Conservation (phyloP, 2,329 filamentous ascomycete genomes). For the Cladophialophora carrionii region DNA sequence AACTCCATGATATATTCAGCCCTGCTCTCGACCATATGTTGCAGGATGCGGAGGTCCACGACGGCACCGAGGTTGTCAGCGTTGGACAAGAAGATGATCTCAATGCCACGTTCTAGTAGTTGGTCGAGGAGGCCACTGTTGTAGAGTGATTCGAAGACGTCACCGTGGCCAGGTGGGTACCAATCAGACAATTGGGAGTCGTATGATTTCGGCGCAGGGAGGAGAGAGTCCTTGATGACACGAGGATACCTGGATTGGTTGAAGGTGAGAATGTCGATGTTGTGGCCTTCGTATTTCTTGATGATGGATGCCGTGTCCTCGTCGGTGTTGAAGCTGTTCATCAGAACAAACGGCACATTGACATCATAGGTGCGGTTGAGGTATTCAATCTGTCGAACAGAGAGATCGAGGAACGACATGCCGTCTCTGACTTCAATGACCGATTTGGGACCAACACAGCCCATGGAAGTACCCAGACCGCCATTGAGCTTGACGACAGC, state of each 20-base stretch:
- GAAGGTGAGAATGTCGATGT: slow-evolving; percentile 99
- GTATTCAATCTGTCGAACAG: slow-evolving; percentile 97
- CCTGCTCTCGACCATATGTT: slow-evolving; percentile 98
- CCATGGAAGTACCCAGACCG: slow-evolving; percentile 99
- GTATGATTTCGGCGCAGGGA: slow-evolving; percentile 88
- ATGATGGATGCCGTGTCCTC: slow-evolving; percentile 98
- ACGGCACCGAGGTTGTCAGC: slow-evolving; percentile 98
- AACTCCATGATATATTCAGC: slow-evolving; percentile 99
- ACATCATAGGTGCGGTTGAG: slow-evolving; percentile 97
- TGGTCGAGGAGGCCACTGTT: slow-evolving; percentile 98
- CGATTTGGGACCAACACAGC: slow-evolving; percentile 97
- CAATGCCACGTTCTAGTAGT: slow-evolving; percentile 90
- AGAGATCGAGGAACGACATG: slow-evolving; percentile 99
- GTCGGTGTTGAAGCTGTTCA: slow-evolving; percentile 99
- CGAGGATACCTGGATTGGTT: slow-evolving; percentile 99
- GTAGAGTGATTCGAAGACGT: slow-evolving; percentile 99
- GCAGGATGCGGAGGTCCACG: slow-evolving; percentile 94
- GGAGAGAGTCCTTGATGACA: slow-evolving; percentile 96
- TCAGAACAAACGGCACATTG: slow-evolving; percentile 97
- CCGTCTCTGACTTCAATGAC: slow-evolving; percentile 99
- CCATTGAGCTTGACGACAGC: slow-evolving; percentile 99
- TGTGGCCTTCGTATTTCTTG: slow-evolving; percentile 99
- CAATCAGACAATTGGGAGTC: slow-evolving; percentile 90
- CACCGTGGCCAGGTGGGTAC: slow-evolving; percentile 98
- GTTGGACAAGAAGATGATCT: slow-evolving; percentile 98